These are phyloP conservation scores for Geoglossum cookeanum DNA, from an alignment of 2,329 filamentous ascomycete genomes.

Conservation along the genomic window DNA sequence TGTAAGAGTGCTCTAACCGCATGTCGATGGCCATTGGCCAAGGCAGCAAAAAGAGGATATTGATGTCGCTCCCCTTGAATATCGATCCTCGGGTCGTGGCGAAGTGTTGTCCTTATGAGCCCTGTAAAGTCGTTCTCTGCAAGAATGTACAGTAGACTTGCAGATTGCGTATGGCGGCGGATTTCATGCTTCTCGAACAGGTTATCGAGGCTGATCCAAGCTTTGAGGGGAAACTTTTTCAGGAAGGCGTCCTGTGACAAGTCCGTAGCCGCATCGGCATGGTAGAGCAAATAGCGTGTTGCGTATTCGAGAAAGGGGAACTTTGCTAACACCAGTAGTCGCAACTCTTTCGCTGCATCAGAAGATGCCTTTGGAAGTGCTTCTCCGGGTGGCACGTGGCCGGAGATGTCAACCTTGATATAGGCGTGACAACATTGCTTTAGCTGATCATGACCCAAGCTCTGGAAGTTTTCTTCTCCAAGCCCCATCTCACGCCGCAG, in stretches of 20 bases:
- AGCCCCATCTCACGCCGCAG: slow-evolving; percentile 18
- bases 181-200: slow-evolving; percentile 14
- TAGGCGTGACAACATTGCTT: slow-evolving; percentile 27
- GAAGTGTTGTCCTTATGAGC: slow-evolving; percentile 14
- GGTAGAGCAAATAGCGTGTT: slow-evolving; percentile 21
- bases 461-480: slow-evolving; percentile 13
- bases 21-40: too few relatives aligned
- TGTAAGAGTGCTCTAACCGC: too few relatives aligned
- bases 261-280: slow-evolving; percentile 20
- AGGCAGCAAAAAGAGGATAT: too few relatives aligned
- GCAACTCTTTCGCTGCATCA: not conserved
- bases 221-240: slow-evolving; percentile 11
- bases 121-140: slow-evolving; percentile 15
- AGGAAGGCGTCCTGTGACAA: slow-evolving; percentile 19
- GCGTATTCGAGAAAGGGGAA: slow-evolving; percentile 31
- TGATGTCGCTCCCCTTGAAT: too few relatives aligned
- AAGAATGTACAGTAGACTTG: slow-evolving; percentile 20
- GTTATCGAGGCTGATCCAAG: slow-evolving; percentile 18
- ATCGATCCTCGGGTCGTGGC: too few relatives aligned
- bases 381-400: slow-evolving; percentile 1
- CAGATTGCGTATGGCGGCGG: slow-evolving; percentile 12
- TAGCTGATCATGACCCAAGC: slow-evolving; percentile 23
- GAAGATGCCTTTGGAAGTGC: slow-evolving; percentile 5
- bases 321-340: slow-evolving; percentile 8
- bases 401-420: slow-evolving; percentile 14